Percentiles rank a stretch among this genome's conserved stretches.
phyloP scores from a whole-genome alignment of 805 yeast species.

The Saturnispora serradocipensis region DNA sequence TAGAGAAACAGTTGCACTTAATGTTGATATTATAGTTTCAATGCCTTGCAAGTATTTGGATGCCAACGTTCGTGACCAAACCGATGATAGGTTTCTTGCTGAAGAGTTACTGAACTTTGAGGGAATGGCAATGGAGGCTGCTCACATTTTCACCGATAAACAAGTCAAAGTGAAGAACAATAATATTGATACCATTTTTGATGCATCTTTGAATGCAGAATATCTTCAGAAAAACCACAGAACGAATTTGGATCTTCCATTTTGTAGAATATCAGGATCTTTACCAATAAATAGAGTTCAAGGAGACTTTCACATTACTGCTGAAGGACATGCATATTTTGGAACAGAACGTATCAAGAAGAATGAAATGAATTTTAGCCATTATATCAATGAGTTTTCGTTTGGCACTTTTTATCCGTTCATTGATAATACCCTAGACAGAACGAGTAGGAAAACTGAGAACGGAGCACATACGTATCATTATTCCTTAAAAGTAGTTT shows the following conservation, averaged over 20 bases:
- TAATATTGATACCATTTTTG: slow-evolving; percentile 56
- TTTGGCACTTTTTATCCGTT: slow-evolving; percentile 87
- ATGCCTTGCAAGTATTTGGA: slow-evolving; percentile 76
- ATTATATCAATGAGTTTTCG: slow-evolving; percentile 76
- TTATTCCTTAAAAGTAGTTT: slow-evolving; percentile 73
- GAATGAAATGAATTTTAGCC: slow-evolving; percentile 66
- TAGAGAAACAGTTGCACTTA: slow-evolving; percentile 51
- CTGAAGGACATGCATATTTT: slow-evolving; percentile 50
- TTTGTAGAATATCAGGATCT: slow-evolving; percentile 80
- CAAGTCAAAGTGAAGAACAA: slow-evolving; percentile 32
- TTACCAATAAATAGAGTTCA: slow-evolving; percentile 77
- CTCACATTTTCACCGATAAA: slow-evolving; percentile 34
- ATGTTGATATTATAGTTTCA: slow-evolving; percentile 70
- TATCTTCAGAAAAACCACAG: slow-evolving; percentile 39
- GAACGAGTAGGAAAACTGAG: slow-evolving; percentile 49
- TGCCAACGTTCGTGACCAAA: slow-evolving; percentile 67
- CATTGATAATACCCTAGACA: slow-evolving; percentile 80
- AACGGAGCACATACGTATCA: slow-evolving; percentile 43
- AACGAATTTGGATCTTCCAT: slow-evolving; percentile 49
- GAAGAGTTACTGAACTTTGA: slow-evolving; percentile 66
- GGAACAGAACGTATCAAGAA: slow-evolving; percentile 37
- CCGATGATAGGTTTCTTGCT: slow-evolving; percentile 73
- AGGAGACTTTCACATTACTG: slow-evolving; percentile 82
- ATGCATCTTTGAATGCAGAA: slow-evolving; percentile 58
- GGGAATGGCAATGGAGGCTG: slow-evolving; percentile 50